These are phyloP conservation scores for Plasmodium gonderi DNA, from an alignment of 169 alveolate species.

Conservation along the genomic window DNA sequence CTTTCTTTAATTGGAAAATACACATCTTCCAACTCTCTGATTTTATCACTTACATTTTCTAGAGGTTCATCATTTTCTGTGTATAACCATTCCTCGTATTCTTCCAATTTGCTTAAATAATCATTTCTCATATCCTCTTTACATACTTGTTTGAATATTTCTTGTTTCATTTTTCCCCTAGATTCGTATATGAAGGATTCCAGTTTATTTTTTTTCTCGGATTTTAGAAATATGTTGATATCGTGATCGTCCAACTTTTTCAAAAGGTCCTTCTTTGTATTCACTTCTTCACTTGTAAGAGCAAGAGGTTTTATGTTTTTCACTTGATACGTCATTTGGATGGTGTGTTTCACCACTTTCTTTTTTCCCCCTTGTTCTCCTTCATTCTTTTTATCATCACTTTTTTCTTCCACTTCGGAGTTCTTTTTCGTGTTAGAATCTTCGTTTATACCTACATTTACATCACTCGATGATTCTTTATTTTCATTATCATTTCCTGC, in stretches of 20 bases:
- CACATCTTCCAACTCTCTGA: conserved; percentile 57
- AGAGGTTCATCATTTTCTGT: conserved; percentile 74
- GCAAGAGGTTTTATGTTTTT: conserved; percentile 42
- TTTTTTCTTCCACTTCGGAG: not conserved
- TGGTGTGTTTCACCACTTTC: conserved; percentile 35
- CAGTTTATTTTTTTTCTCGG: conserved; percentile 52
- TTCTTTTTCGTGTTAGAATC: not conserved
- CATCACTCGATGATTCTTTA: conserved; percentile 46
- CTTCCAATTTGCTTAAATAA: conserved; percentile 54
- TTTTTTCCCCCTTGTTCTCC: not conserved
- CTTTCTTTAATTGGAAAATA: conserved; percentile 71
- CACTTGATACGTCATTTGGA: conserved; percentile 20
- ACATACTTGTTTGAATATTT: conserved; percentile 53
- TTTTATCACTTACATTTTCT: conserved; percentile 64
- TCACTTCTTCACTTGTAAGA: conserved; percentile 57
- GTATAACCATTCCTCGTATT: conserved; percentile 74
- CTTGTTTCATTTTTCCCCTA: conserved; percentile 74
- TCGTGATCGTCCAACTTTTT: conserved; percentile 65
- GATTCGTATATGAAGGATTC: conserved; percentile 73
- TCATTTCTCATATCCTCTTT: conserved; percentile 39
- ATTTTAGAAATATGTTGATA: conserved; percentile 52
- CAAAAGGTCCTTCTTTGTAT: conserved; percentile 34
- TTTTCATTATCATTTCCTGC: not conserved
- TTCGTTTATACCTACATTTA: not conserved
- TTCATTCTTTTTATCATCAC: not conserved